These are phyloP conservation scores for Fusarium pseudoanthophilum DNA, from an alignment of 2,329 filamentous ascomycete genomes.

Conservation along the genomic window DNA sequence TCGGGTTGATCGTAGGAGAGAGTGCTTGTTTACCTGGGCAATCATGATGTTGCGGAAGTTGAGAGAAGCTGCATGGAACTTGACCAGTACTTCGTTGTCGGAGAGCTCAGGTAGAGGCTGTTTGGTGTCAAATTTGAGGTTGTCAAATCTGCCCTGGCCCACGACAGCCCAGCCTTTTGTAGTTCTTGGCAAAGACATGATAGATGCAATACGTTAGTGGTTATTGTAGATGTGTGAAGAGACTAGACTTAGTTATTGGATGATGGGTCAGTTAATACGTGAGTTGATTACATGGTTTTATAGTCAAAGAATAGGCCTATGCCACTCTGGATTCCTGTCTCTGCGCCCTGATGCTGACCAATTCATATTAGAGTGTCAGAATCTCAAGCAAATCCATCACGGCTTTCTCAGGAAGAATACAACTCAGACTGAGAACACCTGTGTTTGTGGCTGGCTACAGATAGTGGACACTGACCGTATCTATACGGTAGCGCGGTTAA, in stretches of 20 bases:
- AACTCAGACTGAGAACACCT: background rate
- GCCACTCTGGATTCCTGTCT: accelerated
- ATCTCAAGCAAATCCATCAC: background rate
- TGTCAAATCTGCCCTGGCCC: background rate
- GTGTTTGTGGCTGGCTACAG: background rate
- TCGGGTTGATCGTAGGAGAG: accelerated
- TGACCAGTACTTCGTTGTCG: background rate
- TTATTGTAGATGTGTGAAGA: background rate
- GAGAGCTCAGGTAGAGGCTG: background rate
- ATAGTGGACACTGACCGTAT: background rate
- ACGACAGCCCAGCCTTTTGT: background rate
- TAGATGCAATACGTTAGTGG: accelerated
- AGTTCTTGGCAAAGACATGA: background rate
- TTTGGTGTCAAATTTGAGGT: background rate
- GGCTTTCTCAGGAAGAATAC: background rate
- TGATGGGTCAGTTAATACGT: background rate
- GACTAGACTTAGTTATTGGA: background rate
- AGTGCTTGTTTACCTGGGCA: background rate
- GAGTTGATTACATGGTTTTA: background rate
- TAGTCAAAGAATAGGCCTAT: background rate
- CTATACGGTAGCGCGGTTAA: background rate
- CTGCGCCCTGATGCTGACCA: background rate
- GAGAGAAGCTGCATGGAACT: background rate
- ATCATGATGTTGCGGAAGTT: background rate
- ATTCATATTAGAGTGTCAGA: too few relatives aligned